Base-by-base conservation (phyloP, 2,329 filamentous ascomycete species). In the Grosmannia penicillata region DNA sequence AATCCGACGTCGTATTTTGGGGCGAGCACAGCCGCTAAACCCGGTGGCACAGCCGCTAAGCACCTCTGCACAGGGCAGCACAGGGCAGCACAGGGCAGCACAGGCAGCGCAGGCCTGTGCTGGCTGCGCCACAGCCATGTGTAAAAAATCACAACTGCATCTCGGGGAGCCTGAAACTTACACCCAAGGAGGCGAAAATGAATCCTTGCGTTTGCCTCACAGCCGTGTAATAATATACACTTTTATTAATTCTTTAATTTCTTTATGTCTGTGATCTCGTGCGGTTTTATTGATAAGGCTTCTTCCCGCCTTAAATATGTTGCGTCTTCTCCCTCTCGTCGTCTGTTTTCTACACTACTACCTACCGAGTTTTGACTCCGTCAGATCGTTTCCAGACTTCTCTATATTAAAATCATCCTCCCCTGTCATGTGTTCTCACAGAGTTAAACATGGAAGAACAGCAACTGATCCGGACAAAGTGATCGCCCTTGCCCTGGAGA, bases 401-500 rank as follows among this genome's bases (percentile, higher is more conserved):
- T 36, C 21, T 17, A 7, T n/a, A 10, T 21, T 15, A 8, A n/a
- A 36, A 15, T 27, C 22, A 14, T 29, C 25, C 24, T 36, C 17
- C 9, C 19, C 4, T 11, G 19, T 26, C 24, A 36, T 36, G 26
- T 10, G 10, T 14, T 36, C 17, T 19, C 24, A 29, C 24, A 36
- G 11, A 29, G 26, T 23, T 22, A 36, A 36, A 30, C 25, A 26
- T 23, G 26, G 18, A 30, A 36, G 13, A 14, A 34, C 11, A 30
- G 30, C 11, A 30, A 34, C 29, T 37, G 4, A 41, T 37, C 23
- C 18, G 25, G 19, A 40, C 29, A 18, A 41, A 29, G 30, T 41
- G 7, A 41, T 41, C 35, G 6, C 31, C 19, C 21, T 41, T 19
- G 18, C 30, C n/a, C 22, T 37, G 11, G 30, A 41, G 23, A 41